phyloP scores from a whole-genome alignment of 768 basidiomycete species.

The Mycena epipterygia region DNA sequence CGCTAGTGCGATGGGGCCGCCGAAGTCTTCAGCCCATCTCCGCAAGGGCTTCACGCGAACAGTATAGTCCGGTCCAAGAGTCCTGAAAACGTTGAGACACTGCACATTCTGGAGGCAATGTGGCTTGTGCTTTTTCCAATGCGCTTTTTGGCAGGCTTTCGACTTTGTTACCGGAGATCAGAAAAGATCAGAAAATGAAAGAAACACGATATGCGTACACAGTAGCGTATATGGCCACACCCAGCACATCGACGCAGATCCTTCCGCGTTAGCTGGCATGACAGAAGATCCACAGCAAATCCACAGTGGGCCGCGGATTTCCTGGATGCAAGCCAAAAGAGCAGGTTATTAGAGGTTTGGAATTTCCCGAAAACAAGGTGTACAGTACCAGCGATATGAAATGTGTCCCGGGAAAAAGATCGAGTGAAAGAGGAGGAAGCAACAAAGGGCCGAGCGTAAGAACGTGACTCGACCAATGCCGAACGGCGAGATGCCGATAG shows the following conservation, averaged over 20 bases:
- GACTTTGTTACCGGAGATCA: constrained; percentile 8
- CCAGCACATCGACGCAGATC: constrained; percentile 8
- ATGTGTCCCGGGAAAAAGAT: not conserved
- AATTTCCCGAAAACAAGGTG: not conserved
- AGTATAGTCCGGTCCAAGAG: constrained; percentile 10
- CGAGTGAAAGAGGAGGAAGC: not conserved
- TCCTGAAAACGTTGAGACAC: not conserved
- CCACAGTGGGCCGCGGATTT: not conserved
- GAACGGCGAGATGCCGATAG: too few species aligned
- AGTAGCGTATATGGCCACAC: constrained; percentile 18
- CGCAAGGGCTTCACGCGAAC: constrained; percentile 1
- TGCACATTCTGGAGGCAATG: constrained; percentile 9
- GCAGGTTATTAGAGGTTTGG: not conserved
- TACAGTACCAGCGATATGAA: constrained; percentile 1
- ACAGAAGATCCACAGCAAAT: not conserved
- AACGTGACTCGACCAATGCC: too few species aligned
- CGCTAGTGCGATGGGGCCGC: not conserved
- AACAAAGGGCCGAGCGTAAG: too few species aligned
- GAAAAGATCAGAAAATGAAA: not conserved
- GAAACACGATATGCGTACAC: constrained; percentile 10
- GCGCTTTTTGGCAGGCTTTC: constrained; percentile 23
- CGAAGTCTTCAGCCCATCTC: constrained; percentile 1
- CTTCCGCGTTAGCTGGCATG: constrained; percentile 5
- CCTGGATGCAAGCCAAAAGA: constrained; percentile 4
- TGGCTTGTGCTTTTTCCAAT: constrained; percentile 26